Evolutionary conservation across 2,329 filamentous ascomycete genomes (phyloP).

Genomic region (Leptoxyphium fumago): DNA sequence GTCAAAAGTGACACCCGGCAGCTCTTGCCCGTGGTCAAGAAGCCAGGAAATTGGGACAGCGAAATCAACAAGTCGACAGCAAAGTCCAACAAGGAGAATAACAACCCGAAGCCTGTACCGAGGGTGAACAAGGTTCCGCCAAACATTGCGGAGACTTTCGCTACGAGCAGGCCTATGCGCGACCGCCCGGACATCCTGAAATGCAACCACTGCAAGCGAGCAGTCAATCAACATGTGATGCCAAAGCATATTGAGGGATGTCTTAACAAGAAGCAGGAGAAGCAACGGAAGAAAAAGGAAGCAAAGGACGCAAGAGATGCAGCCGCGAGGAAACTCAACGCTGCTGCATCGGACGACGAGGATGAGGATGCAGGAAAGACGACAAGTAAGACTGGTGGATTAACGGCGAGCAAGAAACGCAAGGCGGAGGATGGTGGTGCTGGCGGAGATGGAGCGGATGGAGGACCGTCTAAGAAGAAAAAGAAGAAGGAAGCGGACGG

Average conservation of each 20-base stretch:
- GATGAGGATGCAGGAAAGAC: conserved; percentile 20
- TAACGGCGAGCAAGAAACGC: conserved; percentile 9
- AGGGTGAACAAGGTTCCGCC: conserved; percentile 52
- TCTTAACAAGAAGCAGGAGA: conserved; percentile 64
- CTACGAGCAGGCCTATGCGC: conserved; percentile 65
- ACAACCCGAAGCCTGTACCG: conserved; percentile 4
- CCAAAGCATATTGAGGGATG: conserved; percentile 73
- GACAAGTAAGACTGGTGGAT: conserved; percentile 18
- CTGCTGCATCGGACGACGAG: conserved; percentile 25
- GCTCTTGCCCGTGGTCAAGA: conserved; percentile 16
- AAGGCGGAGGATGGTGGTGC: conserved; percentile 8
- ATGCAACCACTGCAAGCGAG: conserved; percentile 92
- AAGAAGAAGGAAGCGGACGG: conserved; percentile 37
- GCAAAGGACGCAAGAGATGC: conserved; percentile 42
- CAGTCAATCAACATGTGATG: conserved; percentile 59
- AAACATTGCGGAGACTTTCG: conserved; percentile 61
- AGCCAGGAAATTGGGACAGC: conserved; percentile 20
- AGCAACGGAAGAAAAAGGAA: conserved; percentile 46
- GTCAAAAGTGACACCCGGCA: conserved; percentile 15
- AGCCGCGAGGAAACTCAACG: conserved; percentile 29
- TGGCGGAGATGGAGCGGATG: conserved; percentile 31
- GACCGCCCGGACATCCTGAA: conserved; percentile 62
- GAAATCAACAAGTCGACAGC: conserved; percentile 9
- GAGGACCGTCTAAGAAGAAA: conserved; percentile 72
- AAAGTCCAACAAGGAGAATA: background rate